Percentiles rank a stretch among this genome's conserved stretches.
phyloP scores from a whole-genome alignment of 2,329 filamentous ascomycete genomes.

The Zalaria sp. region DNA sequence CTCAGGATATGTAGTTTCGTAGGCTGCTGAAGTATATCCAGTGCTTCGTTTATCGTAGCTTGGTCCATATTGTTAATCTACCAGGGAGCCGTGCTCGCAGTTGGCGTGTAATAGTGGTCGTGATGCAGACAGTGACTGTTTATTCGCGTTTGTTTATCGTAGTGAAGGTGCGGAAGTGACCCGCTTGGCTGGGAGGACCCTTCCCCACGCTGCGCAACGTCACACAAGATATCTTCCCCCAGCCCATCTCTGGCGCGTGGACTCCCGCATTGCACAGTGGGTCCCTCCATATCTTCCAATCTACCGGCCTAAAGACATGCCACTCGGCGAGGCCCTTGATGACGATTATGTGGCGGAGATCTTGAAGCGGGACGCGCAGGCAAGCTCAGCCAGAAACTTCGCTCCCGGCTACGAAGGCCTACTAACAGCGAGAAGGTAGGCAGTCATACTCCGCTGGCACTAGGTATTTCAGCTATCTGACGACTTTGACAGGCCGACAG shows the following conservation, averaged over 20 bases:
- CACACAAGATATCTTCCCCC: not conserved
- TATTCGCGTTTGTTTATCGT: slow-evolving; percentile 3
- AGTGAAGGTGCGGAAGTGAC: slow-evolving; percentile 1
- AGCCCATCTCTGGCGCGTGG: too few species aligned
- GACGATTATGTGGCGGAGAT: slow-evolving; percentile 71
- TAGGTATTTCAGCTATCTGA: not conserved
- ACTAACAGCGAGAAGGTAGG: not conserved
- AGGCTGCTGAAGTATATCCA: slow-evolving; percentile 21
- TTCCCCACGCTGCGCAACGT: not conserved
- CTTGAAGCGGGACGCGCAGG: slow-evolving; percentile 66
- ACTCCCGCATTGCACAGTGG: not conserved
- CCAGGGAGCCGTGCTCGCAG: not conserved
- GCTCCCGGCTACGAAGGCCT: not conserved
- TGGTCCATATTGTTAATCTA: not conserved
- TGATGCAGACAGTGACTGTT: not conserved
- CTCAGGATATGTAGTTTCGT: slow-evolving; percentile 48
- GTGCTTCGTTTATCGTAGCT: not conserved
- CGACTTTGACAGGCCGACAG: slow-evolving; percentile 1
- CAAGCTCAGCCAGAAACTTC: slow-evolving; percentile 40
- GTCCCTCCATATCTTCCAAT: not conserved
- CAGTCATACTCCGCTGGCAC: not conserved
- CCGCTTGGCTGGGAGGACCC: not conserved
- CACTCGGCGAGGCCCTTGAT: slow-evolving; percentile 31
- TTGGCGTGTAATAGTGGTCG: not conserved
- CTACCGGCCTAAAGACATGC: slow-evolving; percentile 4